Conservation (phyloP, 2,329 filamentous ascomycete species). For the Fusarium paranaense region DNA sequence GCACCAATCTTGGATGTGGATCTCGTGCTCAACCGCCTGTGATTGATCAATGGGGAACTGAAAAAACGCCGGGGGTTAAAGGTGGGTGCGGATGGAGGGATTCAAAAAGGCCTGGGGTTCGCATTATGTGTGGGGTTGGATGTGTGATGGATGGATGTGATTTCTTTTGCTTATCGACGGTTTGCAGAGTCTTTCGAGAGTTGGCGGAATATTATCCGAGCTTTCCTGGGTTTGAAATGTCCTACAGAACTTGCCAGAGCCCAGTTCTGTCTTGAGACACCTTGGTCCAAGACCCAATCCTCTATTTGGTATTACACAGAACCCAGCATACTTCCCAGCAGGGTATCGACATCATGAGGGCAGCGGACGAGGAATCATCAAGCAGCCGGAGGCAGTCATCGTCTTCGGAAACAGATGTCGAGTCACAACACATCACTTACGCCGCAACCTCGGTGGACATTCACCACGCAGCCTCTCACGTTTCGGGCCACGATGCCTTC, state of each 20-base stretch:
- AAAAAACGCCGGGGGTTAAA: background rate
- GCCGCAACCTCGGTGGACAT: slow-evolving; percentile 7
- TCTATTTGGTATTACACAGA: background rate
- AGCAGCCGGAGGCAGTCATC: background rate
- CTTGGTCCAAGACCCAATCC: background rate
- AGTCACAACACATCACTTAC: background rate
- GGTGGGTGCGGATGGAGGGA: background rate
- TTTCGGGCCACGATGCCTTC: slow-evolving; percentile 47
- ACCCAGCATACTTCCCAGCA: background rate
- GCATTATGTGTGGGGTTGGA: background rate
- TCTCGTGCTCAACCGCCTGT: background rate
- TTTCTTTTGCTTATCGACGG: background rate
- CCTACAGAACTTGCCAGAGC: background rate
- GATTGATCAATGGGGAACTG: slow-evolving; percentile 18
- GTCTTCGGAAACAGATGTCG: slow-evolving; percentile 3
- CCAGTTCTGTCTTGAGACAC: background rate
- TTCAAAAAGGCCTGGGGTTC: slow-evolving; percentile 4
- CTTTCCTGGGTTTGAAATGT: background rate
- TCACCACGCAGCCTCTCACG: slow-evolving; percentile 43
- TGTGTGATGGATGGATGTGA: background rate
- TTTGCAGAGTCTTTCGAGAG: background rate
- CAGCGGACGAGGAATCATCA: background rate
- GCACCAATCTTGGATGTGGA: background rate
- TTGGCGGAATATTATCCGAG: background rate
- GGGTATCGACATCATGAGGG: slow-evolving; percentile 16